Conservation (phyloP, 306 rosid species). For the Dalbergia cochinchinensis region DNA sequence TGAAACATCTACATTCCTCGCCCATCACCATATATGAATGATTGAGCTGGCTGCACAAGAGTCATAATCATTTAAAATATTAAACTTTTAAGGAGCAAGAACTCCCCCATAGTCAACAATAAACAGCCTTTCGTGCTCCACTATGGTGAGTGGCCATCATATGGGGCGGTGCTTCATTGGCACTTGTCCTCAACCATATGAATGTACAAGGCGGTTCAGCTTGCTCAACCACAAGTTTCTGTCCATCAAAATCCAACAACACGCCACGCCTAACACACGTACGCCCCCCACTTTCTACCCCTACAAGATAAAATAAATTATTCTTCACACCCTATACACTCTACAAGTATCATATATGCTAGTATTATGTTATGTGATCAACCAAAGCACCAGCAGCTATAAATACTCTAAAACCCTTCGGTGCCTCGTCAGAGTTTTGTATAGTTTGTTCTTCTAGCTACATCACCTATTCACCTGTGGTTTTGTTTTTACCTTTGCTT, state of each 20-base stretch:
- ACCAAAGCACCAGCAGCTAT: slow-evolving; percentile 36
- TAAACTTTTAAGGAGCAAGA: not conserved
- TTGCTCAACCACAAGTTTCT: slow-evolving; percentile 50
- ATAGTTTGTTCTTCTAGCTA: too few species aligned
- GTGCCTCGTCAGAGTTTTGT: slow-evolving; percentile 10
- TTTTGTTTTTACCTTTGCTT: not conserved
- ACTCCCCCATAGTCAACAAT: slow-evolving; percentile 25
- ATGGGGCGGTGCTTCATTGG: slow-evolving; percentile 39
- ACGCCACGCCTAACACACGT: slow-evolving; percentile 34
- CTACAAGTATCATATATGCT: not conserved
- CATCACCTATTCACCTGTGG: not conserved
- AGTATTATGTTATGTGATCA: not conserved
- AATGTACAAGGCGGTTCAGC: not conserved
- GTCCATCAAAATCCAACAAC: slow-evolving; percentile 14
- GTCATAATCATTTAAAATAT: not conserved
- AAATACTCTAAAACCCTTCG: slow-evolving; percentile 37
- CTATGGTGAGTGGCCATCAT: slow-evolving; percentile 52
- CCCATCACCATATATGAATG: slow-evolving; percentile 3
- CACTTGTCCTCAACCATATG: slow-evolving; percentile 44
- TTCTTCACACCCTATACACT: not conserved
- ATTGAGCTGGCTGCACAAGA: slow-evolving; percentile 46
- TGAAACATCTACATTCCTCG: not conserved
- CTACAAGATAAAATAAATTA: slow-evolving; percentile 29
- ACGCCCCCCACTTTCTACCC: slow-evolving; percentile 30
- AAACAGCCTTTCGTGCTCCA: slow-evolving; percentile 49